A percentile compares a stretch with the other conserved stretches of the same genome.
Evolutionary conservation across 768 basidiomycete genomes (phyloP).

Genomic region (Lepiota venenata): DNA sequence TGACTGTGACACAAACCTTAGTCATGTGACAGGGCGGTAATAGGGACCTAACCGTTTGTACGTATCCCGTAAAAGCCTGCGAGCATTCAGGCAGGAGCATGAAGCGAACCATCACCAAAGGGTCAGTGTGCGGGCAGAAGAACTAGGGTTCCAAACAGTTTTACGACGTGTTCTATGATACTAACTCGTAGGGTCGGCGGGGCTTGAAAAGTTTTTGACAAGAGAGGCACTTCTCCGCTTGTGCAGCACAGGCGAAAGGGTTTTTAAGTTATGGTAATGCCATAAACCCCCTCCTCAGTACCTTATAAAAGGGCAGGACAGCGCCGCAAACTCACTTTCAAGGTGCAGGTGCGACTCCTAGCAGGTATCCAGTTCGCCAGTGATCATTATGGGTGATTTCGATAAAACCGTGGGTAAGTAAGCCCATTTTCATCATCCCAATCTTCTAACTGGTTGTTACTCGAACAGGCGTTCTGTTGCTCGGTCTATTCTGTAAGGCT

Average conservation of each 20-base stretch:
- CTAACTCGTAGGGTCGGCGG: not conserved
- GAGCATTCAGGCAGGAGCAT: no score
- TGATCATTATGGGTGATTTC: conserved; percentile 21
- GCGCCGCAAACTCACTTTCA: not conserved
- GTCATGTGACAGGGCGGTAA: no score
- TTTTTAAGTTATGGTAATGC: not conserved
- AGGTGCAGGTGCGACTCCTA: no score
- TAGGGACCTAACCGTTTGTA: not conserved
- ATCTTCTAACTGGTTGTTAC: not conserved
- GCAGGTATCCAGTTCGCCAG: not conserved
- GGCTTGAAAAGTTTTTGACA: not conserved
- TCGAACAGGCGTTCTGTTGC: conserved; percentile 24
- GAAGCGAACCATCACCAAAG: no score
- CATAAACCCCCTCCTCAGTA: not conserved
- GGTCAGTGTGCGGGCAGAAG: not conserved
- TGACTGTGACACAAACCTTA: no score
- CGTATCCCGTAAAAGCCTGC: not conserved
- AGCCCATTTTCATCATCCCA: not conserved
- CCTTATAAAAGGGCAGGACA: conserved; percentile 3
- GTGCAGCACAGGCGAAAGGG: not conserved
- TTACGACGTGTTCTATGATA: not conserved
- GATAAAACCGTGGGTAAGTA: conserved; percentile 10
- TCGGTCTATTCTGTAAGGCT: conserved; percentile 28
- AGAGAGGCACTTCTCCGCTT: not conserved
- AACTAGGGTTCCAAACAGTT: not conserved